Evolutionary conservation across 257 asterid species (phyloP), one percentile per base, ranked within the genome.

Genomic region (Nicotiana sylvestris): DNA sequence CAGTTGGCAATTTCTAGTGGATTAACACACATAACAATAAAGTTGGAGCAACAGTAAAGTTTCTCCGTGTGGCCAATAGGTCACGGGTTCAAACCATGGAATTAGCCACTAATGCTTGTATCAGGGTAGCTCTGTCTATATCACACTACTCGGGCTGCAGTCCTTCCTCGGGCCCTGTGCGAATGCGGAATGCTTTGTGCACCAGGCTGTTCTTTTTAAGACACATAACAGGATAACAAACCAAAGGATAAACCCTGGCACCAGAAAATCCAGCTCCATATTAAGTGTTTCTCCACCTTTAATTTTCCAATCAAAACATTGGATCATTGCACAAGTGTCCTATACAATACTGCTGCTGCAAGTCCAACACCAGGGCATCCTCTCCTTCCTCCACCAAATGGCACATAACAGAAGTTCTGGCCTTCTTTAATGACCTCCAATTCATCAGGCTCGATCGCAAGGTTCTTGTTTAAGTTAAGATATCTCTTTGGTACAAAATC

Each of bases 351-450:
- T 29, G 86, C 72, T 68, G 76, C 68, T 6, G 83, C 79, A 27
- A 83, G 79, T 0, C 74, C 85, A 15, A 78, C 83, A 6, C 83
- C 88, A 56, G 86, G 86, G 76, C 88, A 86, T 29, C 85, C 86
- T 25, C 86, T 66, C 27, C 83, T 81, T 61, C 89, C 89, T 25
- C 84, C 87, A 2, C 89, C 89, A 78, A 86, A 86, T 0, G 87
- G 87, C 66, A 86, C 86, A 43, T 18, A 86, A 70, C 68, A 61
- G 37, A 81, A 86, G n/a, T 82, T 84, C 76, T 86, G 88, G 4
- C 83, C 87, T 0, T 39, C 46, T 56, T 84, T 83, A 60, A 83
- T 74, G 18, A 25, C 83, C 82, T 80, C 83, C 12, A 76, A 55
- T 70, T 72, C 72, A 25, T 85, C 78, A 4, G 83, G 87, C 9